Base-by-base conservation (phyloP, 2,329 filamentous ascomycete species). In the Pyrenophora teres region DNA sequence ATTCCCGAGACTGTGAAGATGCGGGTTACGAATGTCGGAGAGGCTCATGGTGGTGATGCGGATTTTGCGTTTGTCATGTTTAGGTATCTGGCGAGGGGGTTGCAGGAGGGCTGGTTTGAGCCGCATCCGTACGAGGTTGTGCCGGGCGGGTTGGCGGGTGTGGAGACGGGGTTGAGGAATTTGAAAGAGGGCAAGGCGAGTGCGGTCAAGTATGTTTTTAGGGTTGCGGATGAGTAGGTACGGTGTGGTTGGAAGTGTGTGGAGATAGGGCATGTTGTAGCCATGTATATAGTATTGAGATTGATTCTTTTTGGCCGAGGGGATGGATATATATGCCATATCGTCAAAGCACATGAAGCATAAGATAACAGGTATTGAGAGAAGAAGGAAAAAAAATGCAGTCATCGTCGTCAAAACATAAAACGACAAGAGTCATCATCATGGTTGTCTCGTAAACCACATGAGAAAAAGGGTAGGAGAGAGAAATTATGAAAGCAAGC, bases 131-230 rank as follows among this genome's bases (percentile, higher is more conserved):
- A 74, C 38, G 80, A 84, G 67, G 74, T 85, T 10, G 68, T 84
- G 1, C 71, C 77, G 0, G 81, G 83, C 2, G 84, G 84, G 0
- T 60, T 87, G 43, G 74, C 67, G 3, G 83, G 84, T 0, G 68
- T 87, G 2, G 72, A 85, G 62, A 71, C 64, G 30, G 85, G 74
- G 0, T 63, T 88, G 69, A 68, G 70, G 57, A 80, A 83, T 56
- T 67, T 89, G 64, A 82, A 80, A 65, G 77, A 76, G 23, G 86
- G 86, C 0, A 84, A 82, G 69, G 84, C 82, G 18, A 86, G 81
- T 62, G 86, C 79, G 1, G 76, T 83, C 0, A 89, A 89, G 72
- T 88, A 86, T 74, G 81, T 88, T 0, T 83, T 84, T 62, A 75
- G 74, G 55, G 79, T 85, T 68, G 76, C 59, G 7, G 80, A 84